phyloP scores from a whole-genome alignment of 176 grass and related monocot genomes.

The maize (Zea mays) region DNA sequence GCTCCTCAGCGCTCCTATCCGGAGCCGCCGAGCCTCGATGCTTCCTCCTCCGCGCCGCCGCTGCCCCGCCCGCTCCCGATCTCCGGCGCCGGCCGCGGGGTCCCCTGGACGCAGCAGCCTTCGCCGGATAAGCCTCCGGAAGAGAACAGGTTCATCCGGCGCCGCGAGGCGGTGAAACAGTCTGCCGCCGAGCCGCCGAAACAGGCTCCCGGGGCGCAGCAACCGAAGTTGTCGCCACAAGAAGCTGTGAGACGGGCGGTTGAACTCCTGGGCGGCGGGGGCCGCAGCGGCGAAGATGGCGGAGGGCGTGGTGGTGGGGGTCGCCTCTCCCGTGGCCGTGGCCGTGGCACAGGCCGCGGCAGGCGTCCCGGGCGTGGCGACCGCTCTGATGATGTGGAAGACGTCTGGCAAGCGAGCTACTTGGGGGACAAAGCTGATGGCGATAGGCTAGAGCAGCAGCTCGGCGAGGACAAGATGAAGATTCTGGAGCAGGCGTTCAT shows the following conservation, averaged over 20 bases:
- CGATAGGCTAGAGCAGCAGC: conserved; percentile 54
- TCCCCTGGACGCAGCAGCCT: conserved; percentile 29
- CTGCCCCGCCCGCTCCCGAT: conserved; percentile 21
- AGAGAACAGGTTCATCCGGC: conserved; percentile 65
- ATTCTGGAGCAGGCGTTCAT: conserved; percentile 51
- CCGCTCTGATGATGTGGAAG: conserved; percentile 15
- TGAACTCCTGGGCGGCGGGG: conserved; percentile 57
- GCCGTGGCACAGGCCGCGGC: background rate
- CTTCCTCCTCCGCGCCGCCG: conserved; percentile 7
- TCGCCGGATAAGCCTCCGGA: conserved; percentile 27
- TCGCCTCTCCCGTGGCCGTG: conserved; percentile 28
- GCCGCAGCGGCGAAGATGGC: background rate
- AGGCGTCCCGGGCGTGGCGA: background rate
- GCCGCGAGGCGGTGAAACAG: conserved; percentile 28
- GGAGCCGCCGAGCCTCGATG: background rate
- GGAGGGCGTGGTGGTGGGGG: conserved; percentile 34
- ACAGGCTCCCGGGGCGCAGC: background rate
- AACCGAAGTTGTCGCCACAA: conserved; percentile 43
- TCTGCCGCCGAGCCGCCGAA: background rate
- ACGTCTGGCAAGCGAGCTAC: conserved; percentile 30
- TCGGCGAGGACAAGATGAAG: conserved; percentile 63
- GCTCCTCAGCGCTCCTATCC: background rate
- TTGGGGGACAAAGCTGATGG: conserved; percentile 54
- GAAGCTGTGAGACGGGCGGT: conserved; percentile 66
- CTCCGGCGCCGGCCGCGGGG: conserved; percentile 67